Conservation (phyloP, 306 rosid species). For the Inga laurina region DNA sequence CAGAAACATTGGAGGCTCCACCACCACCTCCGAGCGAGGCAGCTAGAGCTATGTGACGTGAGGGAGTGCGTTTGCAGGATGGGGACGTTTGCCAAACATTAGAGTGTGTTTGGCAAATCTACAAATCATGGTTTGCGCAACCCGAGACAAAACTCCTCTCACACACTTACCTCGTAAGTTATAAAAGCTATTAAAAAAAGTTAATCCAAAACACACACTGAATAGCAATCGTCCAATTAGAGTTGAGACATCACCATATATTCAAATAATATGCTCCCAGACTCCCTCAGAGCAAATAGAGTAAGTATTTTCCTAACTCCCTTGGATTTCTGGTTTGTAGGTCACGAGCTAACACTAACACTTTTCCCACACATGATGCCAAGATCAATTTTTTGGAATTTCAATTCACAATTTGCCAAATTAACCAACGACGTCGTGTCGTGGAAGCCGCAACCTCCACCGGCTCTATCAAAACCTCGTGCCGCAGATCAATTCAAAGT, state of each 20-base stretch:
- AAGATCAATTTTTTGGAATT: neutral
- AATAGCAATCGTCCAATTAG: neutral
- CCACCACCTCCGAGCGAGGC: neutral
- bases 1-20: neutral
- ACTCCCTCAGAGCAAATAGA: too few relatives aligned
- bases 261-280: too few relatives aligned
- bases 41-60: neutral
- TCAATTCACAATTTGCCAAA: conserved; percentile 22
- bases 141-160: too few relatives aligned
- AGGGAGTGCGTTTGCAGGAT: neutral
- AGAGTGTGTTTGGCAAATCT: too few relatives aligned
- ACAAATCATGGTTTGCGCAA: too few relatives aligned
- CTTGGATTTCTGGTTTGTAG: too few relatives aligned
- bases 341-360: too few relatives aligned
- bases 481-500: conserved; percentile 21
- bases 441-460: conserved; percentile 11
- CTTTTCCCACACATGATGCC: neutral
- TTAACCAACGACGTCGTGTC: conserved; percentile 19
- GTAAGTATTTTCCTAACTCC: too few relatives aligned
- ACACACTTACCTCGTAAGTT: too few relatives aligned
- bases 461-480: neutral
- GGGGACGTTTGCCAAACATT: too few relatives aligned
- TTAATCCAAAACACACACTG: too few relatives aligned
- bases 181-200: too few relatives aligned
- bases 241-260: neutral